Conservation (phyloP, 2,329 filamentous ascomycete genomes). For the Knufia fluminis region DNA sequence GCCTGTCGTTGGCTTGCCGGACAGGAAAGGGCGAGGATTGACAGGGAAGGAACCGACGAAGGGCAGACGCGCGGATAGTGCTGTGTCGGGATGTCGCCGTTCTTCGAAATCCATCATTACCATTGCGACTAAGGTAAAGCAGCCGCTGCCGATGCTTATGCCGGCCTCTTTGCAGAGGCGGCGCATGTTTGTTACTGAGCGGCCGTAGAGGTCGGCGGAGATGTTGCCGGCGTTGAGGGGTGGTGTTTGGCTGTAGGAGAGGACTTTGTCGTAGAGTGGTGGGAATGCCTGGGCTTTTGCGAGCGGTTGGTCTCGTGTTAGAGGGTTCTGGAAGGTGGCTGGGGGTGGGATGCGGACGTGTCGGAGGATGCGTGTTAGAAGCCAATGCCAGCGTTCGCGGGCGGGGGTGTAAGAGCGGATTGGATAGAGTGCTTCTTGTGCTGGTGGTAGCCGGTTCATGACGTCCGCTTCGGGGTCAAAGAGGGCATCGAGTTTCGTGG, state of each 20-base stretch:
- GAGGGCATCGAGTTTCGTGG: constrained; percentile 1
- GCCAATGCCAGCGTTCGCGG: constrained; percentile 19
- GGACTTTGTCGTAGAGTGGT: constrained; percentile 12
- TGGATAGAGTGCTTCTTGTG: constrained; percentile 21
- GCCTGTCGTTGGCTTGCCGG: constrained; percentile 12
- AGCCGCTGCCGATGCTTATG: constrained; percentile 18
- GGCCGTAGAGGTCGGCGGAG: constrained; percentile 9
- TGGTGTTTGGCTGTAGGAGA: constrained; percentile 16
- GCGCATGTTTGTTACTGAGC: constrained; percentile 12
- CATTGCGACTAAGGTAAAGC: constrained; percentile 19
- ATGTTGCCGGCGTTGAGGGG: constrained; percentile 16
- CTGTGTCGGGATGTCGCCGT: constrained; percentile 12
- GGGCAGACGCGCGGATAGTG: constrained; percentile 12
- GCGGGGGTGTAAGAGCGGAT: constrained; percentile 12
- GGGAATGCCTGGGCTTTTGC: constrained; percentile 4
- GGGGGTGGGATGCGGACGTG: constrained; percentile 15
- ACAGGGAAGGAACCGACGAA: constrained; percentile 22
- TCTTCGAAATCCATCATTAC: constrained; percentile 22
- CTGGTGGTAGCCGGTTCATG: constrained; percentile 14
- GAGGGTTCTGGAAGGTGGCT: constrained; percentile 20
- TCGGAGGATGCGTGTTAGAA: constrained; percentile 17
- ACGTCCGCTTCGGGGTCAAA: constrained; percentile 3
- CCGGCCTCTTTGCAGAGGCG: constrained; percentile 15
- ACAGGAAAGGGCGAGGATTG: constrained; percentile 19
- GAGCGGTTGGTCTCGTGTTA: constrained; percentile 10